Conservation (phyloP, 106 monocot species). For the Narthecium ossifragum region DNA sequence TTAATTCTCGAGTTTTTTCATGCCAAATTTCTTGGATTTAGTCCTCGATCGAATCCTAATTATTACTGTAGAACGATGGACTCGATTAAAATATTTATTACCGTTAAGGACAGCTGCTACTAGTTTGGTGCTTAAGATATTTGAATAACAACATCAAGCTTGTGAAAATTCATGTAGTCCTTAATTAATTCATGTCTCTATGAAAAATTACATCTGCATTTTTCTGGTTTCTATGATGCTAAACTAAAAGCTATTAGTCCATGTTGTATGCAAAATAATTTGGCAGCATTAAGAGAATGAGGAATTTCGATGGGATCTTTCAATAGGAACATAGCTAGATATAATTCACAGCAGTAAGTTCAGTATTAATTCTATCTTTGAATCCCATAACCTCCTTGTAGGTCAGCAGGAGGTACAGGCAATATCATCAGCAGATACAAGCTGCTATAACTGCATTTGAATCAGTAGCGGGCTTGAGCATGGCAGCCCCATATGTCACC, state of each 20-base stretch:
- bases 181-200: not conserved
- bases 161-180: not conserved
- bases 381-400: constrained; percentile 14
- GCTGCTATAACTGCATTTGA: constrained; percentile 68
- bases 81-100: not conserved
- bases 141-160: not conserved
- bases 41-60: no score
- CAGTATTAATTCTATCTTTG: not conserved
- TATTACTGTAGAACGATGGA: no score
- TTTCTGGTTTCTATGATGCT: not conserved
- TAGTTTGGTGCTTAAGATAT: not conserved
- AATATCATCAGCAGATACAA: constrained; percentile 76
- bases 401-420: constrained; percentile 72
- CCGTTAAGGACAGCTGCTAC: not conserved
- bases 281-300: not conserved
- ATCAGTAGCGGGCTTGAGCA: constrained; percentile 69
- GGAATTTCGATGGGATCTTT: not conserved
- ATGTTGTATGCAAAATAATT: not conserved
- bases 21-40: not conserved
- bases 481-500: constrained; percentile 65
- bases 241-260: not conserved
- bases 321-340: not conserved
- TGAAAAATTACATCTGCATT: not conserved
- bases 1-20: not conserved
- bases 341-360: not conserved